phyloP scores from a whole-genome alignment of 2,329 filamentous ascomycete species.

The Aplosporella prunicola region DNA sequence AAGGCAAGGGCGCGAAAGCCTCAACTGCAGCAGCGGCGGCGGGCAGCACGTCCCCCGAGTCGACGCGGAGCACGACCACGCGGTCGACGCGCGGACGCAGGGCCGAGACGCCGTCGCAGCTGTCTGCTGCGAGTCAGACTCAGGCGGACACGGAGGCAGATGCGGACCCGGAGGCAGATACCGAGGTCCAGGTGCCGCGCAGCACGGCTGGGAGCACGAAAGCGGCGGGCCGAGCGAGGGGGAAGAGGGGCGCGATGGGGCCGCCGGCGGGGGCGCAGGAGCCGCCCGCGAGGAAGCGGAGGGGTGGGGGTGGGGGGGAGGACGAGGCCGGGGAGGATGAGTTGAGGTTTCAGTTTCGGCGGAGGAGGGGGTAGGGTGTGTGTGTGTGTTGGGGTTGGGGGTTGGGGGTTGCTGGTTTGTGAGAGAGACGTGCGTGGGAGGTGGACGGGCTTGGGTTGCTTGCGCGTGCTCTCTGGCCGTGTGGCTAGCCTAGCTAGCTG shows the following conservation, averaged over 20 bases:
- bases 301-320: constrained; percentile 15
- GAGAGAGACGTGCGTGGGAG: too few relatives aligned
- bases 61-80: constrained; percentile 9
- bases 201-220: constrained; percentile 5
- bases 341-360: constrained; percentile 44
- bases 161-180: constrained; percentile 16
- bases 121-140: constrained; percentile 22
- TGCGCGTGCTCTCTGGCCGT: too few relatives aligned
- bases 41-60: background rate
- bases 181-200: background rate
- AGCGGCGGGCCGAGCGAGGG: constrained; percentile 1
- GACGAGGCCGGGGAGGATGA: constrained; percentile 51
- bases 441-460: too few relatives aligned
- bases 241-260: constrained; percentile 21
- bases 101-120: constrained; percentile 18
- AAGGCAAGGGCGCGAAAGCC: background rate
- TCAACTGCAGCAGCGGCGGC: constrained; percentile 8
- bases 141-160: constrained; percentile 19
- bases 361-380: constrained; percentile 18
- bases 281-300: constrained; percentile 15
- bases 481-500: too few relatives aligned
- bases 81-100: constrained; percentile 18
- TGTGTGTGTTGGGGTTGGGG: background rate
- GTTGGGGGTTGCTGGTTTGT: background rate
- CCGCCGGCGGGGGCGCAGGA: constrained; percentile 15